A percentile compares a stretch with the other conserved stretches of the same genome.
Evolutionary conservation across 2,329 filamentous ascomycete species (phyloP).

Genomic region (Didymella lethalis): DNA sequence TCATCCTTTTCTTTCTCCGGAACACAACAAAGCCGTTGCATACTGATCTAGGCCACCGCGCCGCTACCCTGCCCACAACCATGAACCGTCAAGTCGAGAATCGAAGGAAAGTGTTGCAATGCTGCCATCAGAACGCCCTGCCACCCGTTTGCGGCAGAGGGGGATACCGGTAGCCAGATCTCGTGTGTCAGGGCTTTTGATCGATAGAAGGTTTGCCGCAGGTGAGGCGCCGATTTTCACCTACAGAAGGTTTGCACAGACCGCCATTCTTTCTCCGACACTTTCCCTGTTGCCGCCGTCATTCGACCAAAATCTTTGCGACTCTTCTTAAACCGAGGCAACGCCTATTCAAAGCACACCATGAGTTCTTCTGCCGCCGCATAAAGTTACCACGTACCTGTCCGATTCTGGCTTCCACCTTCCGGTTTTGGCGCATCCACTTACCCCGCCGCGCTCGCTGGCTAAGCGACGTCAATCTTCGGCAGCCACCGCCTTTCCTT

Average conservation of each 20-base stretch:
- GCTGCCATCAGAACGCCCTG: slow-evolving; percentile 6
- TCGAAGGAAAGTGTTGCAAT: neutral
- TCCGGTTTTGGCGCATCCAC: slow-evolving; percentile 21
- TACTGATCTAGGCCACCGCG: neutral
- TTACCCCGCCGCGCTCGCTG: slow-evolving; percentile 21
- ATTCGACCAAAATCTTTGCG: slow-evolving; percentile 12
- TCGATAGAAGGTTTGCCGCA: slow-evolving; percentile 21
- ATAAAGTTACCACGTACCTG: slow-evolving; percentile 12
- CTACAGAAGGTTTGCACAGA: slow-evolving; percentile 13
- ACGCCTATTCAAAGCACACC: slow-evolving; percentile 3
- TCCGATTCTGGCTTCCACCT: slow-evolving; percentile 15
- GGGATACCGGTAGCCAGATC: neutral
- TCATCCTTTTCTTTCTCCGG: slow-evolving; percentile 1
- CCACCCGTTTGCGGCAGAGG: slow-evolving; percentile 13
- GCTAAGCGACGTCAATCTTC: slow-evolving; percentile 23
- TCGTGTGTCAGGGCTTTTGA: slow-evolving; percentile 1
- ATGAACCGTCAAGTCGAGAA: neutral
- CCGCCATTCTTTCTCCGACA: slow-evolving; percentile 9
- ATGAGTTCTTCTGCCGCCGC: slow-evolving; percentile 4
- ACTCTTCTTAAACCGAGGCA: slow-evolving; percentile 20
- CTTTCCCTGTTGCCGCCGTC: slow-evolving; percentile 16
- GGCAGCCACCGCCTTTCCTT: slow-evolving; percentile 23
- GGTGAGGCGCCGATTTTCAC: slow-evolving; percentile 18
- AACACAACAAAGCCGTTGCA: slow-evolving; percentile 1
- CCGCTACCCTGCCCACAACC: neutral